Conservation (phyloP, 73 alveolate genomes). For the Tetrahymena borealis region DNA sequence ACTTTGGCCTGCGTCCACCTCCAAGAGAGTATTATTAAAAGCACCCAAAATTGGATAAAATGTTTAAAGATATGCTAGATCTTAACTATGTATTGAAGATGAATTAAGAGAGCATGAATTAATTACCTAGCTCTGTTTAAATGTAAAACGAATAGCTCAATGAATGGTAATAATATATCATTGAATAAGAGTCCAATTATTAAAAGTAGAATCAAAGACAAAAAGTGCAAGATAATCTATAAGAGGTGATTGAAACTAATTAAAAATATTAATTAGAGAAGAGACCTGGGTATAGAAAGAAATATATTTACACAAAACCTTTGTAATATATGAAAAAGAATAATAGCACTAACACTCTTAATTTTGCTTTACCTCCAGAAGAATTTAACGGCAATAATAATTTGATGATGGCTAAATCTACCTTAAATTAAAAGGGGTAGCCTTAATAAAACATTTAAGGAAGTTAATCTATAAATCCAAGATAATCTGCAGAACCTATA, state of each 20-base stretch:
- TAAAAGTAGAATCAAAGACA: not conserved
- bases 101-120: conserved; percentile 32
- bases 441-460: too few species aligned
- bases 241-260: not conserved
- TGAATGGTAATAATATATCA: not conserved
- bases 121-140: not conserved
- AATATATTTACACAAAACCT: not conserved
- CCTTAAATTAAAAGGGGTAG: not conserved
- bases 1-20: conserved; percentile 36
- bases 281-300: not conserved
- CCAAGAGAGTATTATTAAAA: conserved; percentile 40
- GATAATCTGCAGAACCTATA: not conserved
- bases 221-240: not conserved
- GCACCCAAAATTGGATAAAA: conserved; percentile 24
- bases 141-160: not conserved
- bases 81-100: conserved; percentile 22
- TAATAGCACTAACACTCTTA: not conserved
- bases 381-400: not conserved
- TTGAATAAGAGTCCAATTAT: not conserved
- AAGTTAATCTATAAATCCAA: too few species aligned
- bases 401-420: not conserved
- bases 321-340: not conserved
- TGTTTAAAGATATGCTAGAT: conserved; percentile 42
- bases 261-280: not conserved
- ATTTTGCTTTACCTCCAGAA: not conserved